These are phyloP conservation scores for Colletotrichum incanum DNA, from an alignment of 2,329 filamentous ascomycete genomes.

Conservation along the genomic window DNA sequence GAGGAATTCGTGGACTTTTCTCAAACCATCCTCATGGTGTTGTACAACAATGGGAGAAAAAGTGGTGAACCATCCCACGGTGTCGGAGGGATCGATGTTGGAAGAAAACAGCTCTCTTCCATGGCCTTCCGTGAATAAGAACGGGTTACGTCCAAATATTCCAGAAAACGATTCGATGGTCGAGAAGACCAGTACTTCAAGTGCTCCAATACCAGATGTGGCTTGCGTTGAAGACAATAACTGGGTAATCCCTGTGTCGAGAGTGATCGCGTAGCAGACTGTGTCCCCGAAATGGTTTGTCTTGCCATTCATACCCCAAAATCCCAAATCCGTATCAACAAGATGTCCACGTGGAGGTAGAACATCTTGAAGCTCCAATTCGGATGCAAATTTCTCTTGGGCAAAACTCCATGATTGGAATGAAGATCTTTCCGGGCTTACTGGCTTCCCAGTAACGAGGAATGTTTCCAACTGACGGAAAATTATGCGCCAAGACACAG, in stretches of 20 bases:
- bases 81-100: conserved; percentile 54
- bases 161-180: conserved; percentile 53
- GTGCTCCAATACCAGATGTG: too few relatives aligned
- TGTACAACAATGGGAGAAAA: conserved; percentile 52
- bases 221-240: too few relatives aligned
- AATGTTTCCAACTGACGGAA: conserved; percentile 60
- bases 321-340: conserved; percentile 44
- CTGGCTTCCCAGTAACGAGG: conserved; percentile 40
- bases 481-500: conserved; percentile 63
- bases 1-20: background rate
- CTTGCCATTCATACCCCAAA: conserved; percentile 47
- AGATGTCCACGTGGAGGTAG: conserved; percentile 13
- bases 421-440: background rate
- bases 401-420: conserved; percentile 18
- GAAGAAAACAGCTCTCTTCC: conserved; percentile 57
- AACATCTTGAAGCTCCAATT: background rate
- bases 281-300: conserved; percentile 44
- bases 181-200: conserved; percentile 46
- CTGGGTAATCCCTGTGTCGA: conserved; percentile 44
- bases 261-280: conserved; percentile 48
- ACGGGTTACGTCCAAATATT: conserved; percentile 54
- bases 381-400: conserved; percentile 11
- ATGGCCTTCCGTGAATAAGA: conserved; percentile 59
- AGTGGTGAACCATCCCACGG: conserved; percentile 64
- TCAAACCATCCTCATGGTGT: background rate